Evolutionary conservation across 306 rosid species (phyloP).

Genomic region (Betula pendula): DNA sequence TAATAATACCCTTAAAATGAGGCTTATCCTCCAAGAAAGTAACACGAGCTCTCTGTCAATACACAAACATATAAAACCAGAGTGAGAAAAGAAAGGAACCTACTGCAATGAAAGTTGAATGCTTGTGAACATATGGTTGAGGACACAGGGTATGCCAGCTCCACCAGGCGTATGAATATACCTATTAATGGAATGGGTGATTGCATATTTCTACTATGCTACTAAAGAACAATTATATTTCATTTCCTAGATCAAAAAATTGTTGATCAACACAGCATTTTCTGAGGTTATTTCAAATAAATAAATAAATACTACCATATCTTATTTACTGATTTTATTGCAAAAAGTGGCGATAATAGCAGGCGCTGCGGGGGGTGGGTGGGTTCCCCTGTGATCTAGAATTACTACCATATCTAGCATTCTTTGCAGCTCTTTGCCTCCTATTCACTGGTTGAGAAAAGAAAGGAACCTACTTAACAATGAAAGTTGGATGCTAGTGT

Average conservation of each 20-base stretch:
- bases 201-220: background rate
- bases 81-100: constrained; percentile 12
- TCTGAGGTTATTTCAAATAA: background rate
- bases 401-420: background rate
- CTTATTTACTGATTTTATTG: background rate
- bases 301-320: background rate
- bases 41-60: constrained; percentile 68
- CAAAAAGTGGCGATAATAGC: no score
- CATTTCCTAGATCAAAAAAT: background rate
- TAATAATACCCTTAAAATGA: constrained; percentile 89
- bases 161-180: background rate
- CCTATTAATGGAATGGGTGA: background rate
- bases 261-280: background rate
- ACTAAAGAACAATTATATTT: background rate
- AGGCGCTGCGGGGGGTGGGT: no score
- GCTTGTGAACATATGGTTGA: background rate
- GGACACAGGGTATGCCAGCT: background rate
- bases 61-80: constrained; percentile 25
- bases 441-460: background rate
- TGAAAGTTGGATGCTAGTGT: background rate
- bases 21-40: constrained; percentile 81
- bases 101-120: background rate
- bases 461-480: constrained; percentile 15
- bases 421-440: background rate
- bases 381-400: no score